These are phyloP conservation scores for Arthrobotrys sinensis DNA, from an alignment of 2,329 filamentous ascomycete species.

Conservation along the genomic window DNA sequence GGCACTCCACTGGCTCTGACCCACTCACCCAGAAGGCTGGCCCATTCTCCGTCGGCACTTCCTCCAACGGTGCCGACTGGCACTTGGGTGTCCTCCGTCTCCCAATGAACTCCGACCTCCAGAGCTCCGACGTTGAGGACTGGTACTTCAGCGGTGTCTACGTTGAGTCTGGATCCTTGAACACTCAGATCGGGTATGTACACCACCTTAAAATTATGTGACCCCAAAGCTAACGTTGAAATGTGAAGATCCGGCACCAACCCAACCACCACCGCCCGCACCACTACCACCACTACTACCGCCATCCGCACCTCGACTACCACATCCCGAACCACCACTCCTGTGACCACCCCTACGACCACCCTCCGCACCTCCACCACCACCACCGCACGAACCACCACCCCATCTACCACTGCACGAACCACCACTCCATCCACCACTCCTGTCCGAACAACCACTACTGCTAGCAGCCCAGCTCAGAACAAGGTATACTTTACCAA, in stretches of 20 bases:
- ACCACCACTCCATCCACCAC: conserved; percentile 16
- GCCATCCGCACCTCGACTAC: conserved; percentile 3
- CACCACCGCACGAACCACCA: conserved; percentile 16
- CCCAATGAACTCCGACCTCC: conserved; percentile 68
- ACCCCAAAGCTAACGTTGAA: neutral
- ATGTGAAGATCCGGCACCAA: conserved; percentile 36
- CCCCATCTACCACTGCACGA: conserved; percentile 14
- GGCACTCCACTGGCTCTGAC: conserved; percentile 77
- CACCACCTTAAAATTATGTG: neutral
- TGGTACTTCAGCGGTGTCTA: conserved; percentile 82
- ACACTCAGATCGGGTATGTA: conserved; percentile 66
- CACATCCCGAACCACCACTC: conserved; percentile 16
- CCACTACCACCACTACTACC: conserved; percentile 24
- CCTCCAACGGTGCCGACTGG: conserved; percentile 80
- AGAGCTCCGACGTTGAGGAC: conserved; percentile 70
- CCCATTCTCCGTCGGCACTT: conserved; percentile 75
- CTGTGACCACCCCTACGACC: conserved; percentile 4
- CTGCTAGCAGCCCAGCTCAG: conserved; percentile 11
- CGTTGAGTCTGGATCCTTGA: conserved; percentile 74
- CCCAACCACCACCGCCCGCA: conserved; percentile 27
- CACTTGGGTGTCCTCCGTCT: conserved; percentile 80
- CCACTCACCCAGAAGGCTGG: conserved; percentile 74
- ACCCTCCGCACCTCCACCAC: conserved; percentile 26
- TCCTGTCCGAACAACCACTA: conserved; percentile 2
- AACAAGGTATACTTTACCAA: conserved; percentile 16